Conservation (phyloP, 1,139 yeast genomes). For the Hyphopichia fennica region DNA sequence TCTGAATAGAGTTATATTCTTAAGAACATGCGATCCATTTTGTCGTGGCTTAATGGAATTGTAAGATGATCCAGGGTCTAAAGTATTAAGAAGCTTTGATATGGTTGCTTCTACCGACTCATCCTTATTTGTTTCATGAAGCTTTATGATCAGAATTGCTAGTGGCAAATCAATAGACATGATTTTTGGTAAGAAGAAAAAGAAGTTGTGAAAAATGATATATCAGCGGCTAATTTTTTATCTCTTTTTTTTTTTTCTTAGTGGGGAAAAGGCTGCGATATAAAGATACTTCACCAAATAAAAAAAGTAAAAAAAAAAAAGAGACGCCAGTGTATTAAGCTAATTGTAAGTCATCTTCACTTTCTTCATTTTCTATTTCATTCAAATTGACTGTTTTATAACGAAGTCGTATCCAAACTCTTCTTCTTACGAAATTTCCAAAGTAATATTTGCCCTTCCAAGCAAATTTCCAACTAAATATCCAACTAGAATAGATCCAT, state of each 20-base stretch:
- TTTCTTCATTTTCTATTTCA: too few relatives aligned
- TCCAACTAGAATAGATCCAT: conserved; percentile 60
- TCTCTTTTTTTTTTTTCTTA: neutral
- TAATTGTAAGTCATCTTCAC: too few relatives aligned
- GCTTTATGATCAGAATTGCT: neutral
- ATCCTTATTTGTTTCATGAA: neutral
- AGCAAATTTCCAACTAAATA: conserved; percentile 39
- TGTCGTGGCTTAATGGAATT: neutral
- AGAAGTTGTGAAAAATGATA: neutral
- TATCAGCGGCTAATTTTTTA: neutral
- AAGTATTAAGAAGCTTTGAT: neutral
- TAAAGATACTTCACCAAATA: too few relatives aligned
- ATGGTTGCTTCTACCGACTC: neutral
- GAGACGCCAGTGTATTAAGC: too few relatives aligned
- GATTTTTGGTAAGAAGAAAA: neutral
- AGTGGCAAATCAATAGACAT: neutral
- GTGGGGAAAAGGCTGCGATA: too few relatives aligned
- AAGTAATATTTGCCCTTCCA: conserved; percentile 65
- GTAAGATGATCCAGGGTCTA: neutral
- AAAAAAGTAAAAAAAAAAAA: too few relatives aligned
- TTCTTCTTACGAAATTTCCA: conserved; percentile 56
- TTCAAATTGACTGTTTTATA: conserved; percentile 5
- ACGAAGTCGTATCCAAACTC: conserved; percentile 60
- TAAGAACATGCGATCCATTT: neutral
- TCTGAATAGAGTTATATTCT: neutral